Evolutionary conservation across 2,329 filamentous ascomycete species (phyloP), one percentile per base, ranked within the genome.

Genomic region (Aplosporella prunicola): DNA sequence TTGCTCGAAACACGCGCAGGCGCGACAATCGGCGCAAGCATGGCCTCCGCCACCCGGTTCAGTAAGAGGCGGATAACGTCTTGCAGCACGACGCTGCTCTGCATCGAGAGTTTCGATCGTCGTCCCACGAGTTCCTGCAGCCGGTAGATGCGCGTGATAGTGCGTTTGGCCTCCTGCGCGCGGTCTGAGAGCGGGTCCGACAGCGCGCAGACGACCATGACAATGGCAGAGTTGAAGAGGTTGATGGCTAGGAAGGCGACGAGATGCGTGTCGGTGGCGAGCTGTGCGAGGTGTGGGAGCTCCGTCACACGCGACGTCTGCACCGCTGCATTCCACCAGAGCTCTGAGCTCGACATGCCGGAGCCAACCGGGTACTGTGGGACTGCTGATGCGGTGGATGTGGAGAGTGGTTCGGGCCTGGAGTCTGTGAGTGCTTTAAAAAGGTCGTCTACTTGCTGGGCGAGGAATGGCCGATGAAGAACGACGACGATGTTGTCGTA

Each of bases 161-260:
- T 61, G 22, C 62, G 55, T 40, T 67, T 67, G 1, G 61, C 56
- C 28, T 58, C 55, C 42, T 67, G 64, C 1, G 64, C 62, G 18
- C 52, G 48, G 32, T 64, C 56, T 0, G 62, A 63, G 1, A 68
- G 53, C 1, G 61, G 60, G 20, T 66, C 56, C 2, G 61, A 61
- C 2, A 67, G 49, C 2, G 64, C 62, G 25, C 61, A 51, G 1
- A 66, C 54, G 16, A 61, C 57, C 35, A 68, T 51, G 9, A 67
- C 63, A 17, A 67, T 58, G 5, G 62, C 59, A 1, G 63, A 60
- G 32, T 64, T 64, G 51, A 66, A 67, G 9, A 67, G 42, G 37
- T 67, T 66, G 43, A 67, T 64, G 3, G 60, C 64, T 13, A 67
- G 47, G 39, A 66, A 67, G 5, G 62, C 58, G 5, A 63, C 60